phyloP scores from a whole-genome alignment of 2,329 filamentous ascomycete genomes.

The Thermothelomyces thermophilus region DNA sequence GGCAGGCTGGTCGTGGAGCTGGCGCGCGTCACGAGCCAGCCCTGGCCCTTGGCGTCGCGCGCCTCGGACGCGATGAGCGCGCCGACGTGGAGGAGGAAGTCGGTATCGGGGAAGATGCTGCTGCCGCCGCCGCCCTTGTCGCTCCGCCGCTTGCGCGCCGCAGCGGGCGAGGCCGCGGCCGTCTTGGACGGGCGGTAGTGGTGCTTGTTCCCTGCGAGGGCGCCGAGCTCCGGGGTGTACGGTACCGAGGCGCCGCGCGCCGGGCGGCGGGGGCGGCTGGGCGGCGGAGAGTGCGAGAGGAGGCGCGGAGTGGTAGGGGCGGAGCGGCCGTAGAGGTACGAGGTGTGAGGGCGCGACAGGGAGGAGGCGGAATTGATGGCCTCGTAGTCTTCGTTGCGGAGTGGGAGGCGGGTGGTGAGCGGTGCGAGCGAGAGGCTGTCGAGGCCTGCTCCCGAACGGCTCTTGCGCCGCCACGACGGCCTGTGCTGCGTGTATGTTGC shows the following conservation, averaged over 20 bases:
- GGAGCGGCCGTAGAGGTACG: constrained; percentile 55
- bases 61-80: constrained; percentile 56
- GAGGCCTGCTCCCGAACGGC: constrained; percentile 44
- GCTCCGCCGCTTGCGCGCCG: constrained; percentile 10
- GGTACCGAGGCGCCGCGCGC: constrained; percentile 35
- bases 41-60: constrained; percentile 61
- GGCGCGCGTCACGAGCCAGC: constrained; percentile 59
- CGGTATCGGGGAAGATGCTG: constrained; percentile 38
- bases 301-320: constrained; percentile 59
- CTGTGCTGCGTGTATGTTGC: constrained; percentile 50
- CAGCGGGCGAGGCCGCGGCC: neutral
- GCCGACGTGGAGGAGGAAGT: constrained; percentile 60
- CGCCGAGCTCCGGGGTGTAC: constrained; percentile 23
- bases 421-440: constrained; percentile 60
- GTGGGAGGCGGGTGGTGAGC: constrained; percentile 54
- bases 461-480: constrained; percentile 38
- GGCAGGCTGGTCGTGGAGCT: constrained; percentile 50
- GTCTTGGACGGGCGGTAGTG: constrained; percentile 19
- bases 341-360: constrained; percentile 29
- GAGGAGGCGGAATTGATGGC: constrained; percentile 30
- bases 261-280: constrained; percentile 40
- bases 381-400: constrained; percentile 48
- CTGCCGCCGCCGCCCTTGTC: constrained; percentile 19
- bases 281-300: constrained; percentile 50
- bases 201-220: constrained; percentile 56